These are phyloP conservation scores for Aspergillus costaricaensis DNA, from an alignment of 2,329 filamentous ascomycete genomes.

Conservation along the genomic window DNA sequence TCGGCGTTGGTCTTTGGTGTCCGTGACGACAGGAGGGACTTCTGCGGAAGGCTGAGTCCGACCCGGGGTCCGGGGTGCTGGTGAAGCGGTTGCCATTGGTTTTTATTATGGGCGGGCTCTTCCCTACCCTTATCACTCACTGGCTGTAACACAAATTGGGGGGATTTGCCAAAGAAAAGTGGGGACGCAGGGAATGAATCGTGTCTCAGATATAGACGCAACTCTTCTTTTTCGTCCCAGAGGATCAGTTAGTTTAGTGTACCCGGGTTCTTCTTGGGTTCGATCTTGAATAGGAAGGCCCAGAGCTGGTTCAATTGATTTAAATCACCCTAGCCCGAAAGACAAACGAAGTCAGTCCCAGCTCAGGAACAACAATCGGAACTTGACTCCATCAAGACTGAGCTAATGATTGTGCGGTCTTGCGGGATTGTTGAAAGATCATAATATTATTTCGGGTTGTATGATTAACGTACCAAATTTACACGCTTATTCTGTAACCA, in stretches of 20 bases:
- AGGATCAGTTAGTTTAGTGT: conserved; percentile 14
- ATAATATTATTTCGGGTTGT: not conserved
- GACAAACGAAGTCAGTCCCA: not conserved
- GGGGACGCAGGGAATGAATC: conserved; percentile 22
- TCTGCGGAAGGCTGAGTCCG: conserved; percentile 35
- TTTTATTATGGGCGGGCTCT: conserved; percentile 19
- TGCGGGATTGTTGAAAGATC: not conserved
- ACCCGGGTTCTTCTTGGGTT: conserved; percentile 10
- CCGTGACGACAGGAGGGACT: conserved; percentile 37
- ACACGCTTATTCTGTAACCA: not conserved
- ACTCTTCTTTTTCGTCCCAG: conserved; percentile 2
- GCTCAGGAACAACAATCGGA: not conserved
- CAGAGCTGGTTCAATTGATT: not conserved
- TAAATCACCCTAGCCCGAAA: not conserved
- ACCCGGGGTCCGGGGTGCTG: conserved; percentile 41
- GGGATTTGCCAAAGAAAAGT: conserved; percentile 18
- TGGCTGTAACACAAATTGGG: conserved; percentile 23
- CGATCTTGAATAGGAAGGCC: not conserved
- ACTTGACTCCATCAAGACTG: not conserved
- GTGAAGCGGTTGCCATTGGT: conserved; percentile 38
- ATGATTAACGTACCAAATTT: conserved; percentile 7
- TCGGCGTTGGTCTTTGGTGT: conserved; percentile 43
- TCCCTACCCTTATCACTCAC: conserved; percentile 22
- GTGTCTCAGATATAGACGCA: conserved; percentile 26
- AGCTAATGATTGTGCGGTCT: not conserved